Percentiles rank a stretch among this genome's conserved stretches.
These are phyloP conservation scores for Irpex sp. DNA, from an alignment of 1,284 basidiomycete genomes.

Conservation along the genomic window DNA sequence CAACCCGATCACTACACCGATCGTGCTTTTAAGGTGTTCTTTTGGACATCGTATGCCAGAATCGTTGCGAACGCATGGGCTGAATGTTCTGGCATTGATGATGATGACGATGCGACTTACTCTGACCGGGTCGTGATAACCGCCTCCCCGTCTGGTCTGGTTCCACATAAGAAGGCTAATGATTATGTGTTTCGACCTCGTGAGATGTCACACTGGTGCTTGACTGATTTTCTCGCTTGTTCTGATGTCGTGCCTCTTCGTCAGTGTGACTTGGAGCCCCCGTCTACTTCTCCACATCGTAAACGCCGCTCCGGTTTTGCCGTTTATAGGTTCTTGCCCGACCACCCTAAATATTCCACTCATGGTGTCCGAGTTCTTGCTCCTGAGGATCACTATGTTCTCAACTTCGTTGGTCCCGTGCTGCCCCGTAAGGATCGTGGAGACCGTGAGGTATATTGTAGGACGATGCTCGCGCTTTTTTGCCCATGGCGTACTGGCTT, in stretches of 20 bases:
- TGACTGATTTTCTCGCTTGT: neutral
- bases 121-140: neutral
- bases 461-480: constrained; percentile 27
- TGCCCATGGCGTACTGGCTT: constrained; percentile 24
- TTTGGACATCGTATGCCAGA: too few species aligned
- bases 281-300: too few species aligned
- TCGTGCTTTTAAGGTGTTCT: too few species aligned
- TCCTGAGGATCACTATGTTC: neutral
- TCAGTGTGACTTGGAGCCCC: neutral
- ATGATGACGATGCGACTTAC: neutral
- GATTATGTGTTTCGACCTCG: constrained; percentile 1
- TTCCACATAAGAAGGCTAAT: neutral
- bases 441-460: constrained; percentile 27
- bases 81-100: too few species aligned
- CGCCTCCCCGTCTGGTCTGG: neutral
- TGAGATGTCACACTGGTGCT: neutral
- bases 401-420: constrained; percentile 25
- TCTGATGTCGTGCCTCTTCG: neutral
- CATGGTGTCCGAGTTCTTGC: neutral
- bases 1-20: too few species aligned
- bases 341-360: neutral
- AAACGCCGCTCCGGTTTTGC: neutral
- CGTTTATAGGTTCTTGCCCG: neutral
- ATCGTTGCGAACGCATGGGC: too few species aligned
- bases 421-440: constrained; percentile 27